These are phyloP conservation scores for Rugonectria rugulosa DNA, from an alignment of 2,329 filamentous ascomycete genomes.

Conservation along the genomic window DNA sequence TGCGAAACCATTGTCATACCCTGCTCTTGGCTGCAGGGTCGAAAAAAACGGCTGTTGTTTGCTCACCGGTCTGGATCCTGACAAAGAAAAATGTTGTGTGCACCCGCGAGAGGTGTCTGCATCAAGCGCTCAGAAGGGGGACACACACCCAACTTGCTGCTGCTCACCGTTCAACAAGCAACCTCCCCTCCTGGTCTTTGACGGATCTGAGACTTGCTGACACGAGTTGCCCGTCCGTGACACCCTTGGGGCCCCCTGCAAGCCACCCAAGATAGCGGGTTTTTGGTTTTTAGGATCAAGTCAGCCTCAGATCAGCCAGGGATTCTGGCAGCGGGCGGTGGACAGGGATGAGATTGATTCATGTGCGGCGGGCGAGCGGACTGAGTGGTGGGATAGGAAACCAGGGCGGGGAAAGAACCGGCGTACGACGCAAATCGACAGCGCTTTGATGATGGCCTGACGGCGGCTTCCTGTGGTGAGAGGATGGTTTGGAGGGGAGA, in stretches of 20 bases:
- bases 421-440: neutral
- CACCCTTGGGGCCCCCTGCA: slow-evolving; percentile 14
- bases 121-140: neutral
- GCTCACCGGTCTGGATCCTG: too few species aligned
- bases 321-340: neutral
- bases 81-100: too few species aligned
- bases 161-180: too few species aligned
- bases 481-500: neutral
- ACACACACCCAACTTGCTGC: too few species aligned
- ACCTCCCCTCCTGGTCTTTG: too few species aligned
- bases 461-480: neutral
- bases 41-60: too few species aligned
- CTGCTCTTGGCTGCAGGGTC: too few species aligned
- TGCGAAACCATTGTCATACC: too few species aligned
- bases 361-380: slow-evolving; percentile 18
- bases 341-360: slow-evolving; percentile 12
- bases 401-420: neutral
- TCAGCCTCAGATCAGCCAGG: slow-evolving; percentile 12
- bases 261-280: slow-evolving; percentile 11
- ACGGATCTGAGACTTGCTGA: neutral
- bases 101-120: too few species aligned
- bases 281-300: neutral
- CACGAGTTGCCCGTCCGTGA: slow-evolving; percentile 11
- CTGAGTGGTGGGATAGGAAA: slow-evolving; percentile 20
- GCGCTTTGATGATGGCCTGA: neutral